phyloP scores from a whole-genome alignment of 495 filamentous ascomycete species.

The Massariosphaeria phaeospora region DNA sequence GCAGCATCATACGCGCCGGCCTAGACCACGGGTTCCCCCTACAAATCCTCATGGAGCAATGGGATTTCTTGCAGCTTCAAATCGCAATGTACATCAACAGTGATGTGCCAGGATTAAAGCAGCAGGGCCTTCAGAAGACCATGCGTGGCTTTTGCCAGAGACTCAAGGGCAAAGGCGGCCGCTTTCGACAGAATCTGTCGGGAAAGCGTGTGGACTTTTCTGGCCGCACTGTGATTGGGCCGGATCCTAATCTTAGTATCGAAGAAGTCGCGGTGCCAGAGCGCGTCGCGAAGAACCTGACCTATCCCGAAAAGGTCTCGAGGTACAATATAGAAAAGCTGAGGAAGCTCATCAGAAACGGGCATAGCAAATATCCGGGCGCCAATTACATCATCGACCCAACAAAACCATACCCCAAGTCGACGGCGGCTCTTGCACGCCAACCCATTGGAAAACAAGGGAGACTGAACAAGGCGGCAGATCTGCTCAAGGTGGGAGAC shows the following conservation, averaged over 20 bases:
- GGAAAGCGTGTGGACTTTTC: slow-evolving; percentile 99
- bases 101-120: slow-evolving; percentile 82
- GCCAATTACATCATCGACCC: slow-evolving; percentile 65
- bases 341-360: slow-evolving; percentile 63
- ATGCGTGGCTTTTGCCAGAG: slow-evolving; percentile 92
- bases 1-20: slow-evolving; percentile 72
- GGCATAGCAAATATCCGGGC: slow-evolving; percentile 73
- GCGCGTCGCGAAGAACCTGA: slow-evolving; percentile 86
- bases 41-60: slow-evolving; percentile 91
- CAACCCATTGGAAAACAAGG: background rate
- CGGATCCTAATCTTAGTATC: slow-evolving; percentile 89
- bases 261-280: slow-evolving; percentile 90
- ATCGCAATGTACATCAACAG: slow-evolving; percentile 98
- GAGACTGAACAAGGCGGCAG: slow-evolving; percentile 48
- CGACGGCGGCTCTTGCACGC: slow-evolving; percentile 46
- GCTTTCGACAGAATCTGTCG: slow-evolving; percentile 92
- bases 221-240: slow-evolving; percentile 93
- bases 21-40: slow-evolving; percentile 76
- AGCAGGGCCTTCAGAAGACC: slow-evolving; percentile 67
- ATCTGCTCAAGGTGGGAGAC: slow-evolving; percentile 71
- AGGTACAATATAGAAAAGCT: slow-evolving; percentile 80
- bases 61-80: slow-evolving; percentile 92
- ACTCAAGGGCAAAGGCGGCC: slow-evolving; percentile 93
- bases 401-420: slow-evolving; percentile 63
- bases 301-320: slow-evolving; percentile 84